phyloP scores from a whole-genome alignment of 257 asterid species.

The Solanum gracilifrons region DNA sequence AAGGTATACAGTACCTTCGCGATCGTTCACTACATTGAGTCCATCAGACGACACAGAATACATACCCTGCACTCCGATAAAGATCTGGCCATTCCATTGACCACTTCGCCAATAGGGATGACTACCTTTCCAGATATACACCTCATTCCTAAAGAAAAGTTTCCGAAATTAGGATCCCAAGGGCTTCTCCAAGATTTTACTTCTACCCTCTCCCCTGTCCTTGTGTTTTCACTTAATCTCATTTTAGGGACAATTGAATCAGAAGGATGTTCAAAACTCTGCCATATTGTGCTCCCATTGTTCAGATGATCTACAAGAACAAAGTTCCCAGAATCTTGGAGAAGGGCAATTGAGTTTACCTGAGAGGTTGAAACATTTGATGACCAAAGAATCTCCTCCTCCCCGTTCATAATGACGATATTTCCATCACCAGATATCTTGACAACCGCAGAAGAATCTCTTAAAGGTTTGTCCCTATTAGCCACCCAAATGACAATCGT shows the following conservation, averaged over 20 bases:
- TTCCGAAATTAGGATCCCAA: slow-evolving; percentile 21
- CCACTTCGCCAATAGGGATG: slow-evolving; percentile 30
- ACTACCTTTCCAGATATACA: slow-evolving; percentile 8
- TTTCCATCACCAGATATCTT: not conserved
- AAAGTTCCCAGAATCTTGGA: not conserved
- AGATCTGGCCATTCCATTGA: slow-evolving; percentile 51
- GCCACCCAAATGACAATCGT: slow-evolving; percentile 7
- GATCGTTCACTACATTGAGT: slow-evolving; percentile 16
- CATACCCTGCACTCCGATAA: slow-evolving; percentile 35
- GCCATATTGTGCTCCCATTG: slow-evolving; percentile 24
- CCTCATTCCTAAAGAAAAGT: slow-evolving; percentile 26
- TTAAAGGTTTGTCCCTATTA: not conserved
- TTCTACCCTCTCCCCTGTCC: slow-evolving; percentile 19
- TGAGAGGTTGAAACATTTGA: not conserved
- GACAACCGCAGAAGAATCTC: not conserved
- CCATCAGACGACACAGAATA: slow-evolving; percentile 33
- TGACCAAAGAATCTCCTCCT: not conserved
- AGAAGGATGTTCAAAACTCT: slow-evolving; percentile 27
- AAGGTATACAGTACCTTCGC: slow-evolving; percentile 8
- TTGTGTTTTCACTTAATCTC: slow-evolving; percentile 19
- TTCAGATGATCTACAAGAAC: slow-evolving; percentile 2
- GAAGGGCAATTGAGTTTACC: not conserved
- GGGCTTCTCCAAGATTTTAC: slow-evolving; percentile 29
- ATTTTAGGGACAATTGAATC: slow-evolving; percentile 20
- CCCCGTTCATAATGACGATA: not conserved